Percentiles rank a stretch among this genome's conserved stretches.
These are phyloP conservation scores for Eimeria praecox DNA, from an alignment of 169 alveolate species.

Conservation along the genomic window DNA sequence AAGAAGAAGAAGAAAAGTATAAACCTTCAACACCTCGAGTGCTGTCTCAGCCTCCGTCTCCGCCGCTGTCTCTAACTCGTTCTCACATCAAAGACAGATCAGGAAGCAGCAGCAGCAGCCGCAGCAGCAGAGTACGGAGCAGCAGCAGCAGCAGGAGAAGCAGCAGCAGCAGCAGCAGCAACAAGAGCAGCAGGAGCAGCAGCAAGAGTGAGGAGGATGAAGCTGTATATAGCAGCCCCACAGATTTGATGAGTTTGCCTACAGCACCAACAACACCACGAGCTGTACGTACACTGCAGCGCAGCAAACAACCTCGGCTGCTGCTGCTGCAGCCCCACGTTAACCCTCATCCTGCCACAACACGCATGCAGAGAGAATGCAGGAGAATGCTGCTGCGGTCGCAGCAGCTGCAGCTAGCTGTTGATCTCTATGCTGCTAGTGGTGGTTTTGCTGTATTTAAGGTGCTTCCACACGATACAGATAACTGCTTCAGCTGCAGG, in stretches of 20 bases:
- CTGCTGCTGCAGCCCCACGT: conserved; percentile 55
- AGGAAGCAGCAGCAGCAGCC: neutral
- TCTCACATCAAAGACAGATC: too few relatives aligned
- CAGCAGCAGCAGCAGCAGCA: conserved; percentile 1
- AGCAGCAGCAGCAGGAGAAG: neutral
- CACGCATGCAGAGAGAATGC: conserved; percentile 19
- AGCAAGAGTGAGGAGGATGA: neutral
- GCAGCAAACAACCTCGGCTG: conserved; percentile 53
- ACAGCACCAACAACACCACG: conserved; percentile 42
- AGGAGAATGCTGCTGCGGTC: neutral
- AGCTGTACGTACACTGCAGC: neutral
- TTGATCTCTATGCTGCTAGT: conserved; percentile 4
- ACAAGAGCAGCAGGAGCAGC: conserved; percentile 3
- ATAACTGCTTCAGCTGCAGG: neutral
- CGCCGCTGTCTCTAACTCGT: too few relatives aligned
- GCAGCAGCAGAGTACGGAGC: neutral
- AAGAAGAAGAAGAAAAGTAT: neutral
- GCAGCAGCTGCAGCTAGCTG: conserved; percentile 35
- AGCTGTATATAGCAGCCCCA: too few relatives aligned
- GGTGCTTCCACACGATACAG: conserved; percentile 7
- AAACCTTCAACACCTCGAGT: neutral
- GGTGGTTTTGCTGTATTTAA: neutral
- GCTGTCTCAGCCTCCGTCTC: neutral
- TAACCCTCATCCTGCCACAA: conserved; percentile 3
- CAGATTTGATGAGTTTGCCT: neutral